Evolutionary conservation across 495 filamentous ascomycete species (phyloP), one percentile per base, ranked within the genome.

Genomic region (Lophiotrema nucula): DNA sequence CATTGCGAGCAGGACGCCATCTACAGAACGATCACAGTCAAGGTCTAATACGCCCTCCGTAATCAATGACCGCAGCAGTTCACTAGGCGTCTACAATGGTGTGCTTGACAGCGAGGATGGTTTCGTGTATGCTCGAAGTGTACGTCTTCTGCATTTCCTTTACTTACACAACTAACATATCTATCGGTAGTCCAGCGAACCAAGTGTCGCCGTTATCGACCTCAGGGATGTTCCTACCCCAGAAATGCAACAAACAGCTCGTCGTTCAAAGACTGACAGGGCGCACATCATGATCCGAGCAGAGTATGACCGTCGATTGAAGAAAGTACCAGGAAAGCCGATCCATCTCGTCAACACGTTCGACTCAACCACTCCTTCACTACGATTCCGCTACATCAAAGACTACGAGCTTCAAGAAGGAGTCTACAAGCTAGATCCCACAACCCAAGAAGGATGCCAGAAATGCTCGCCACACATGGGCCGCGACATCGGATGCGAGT

Each of bases 401-500:
- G 54, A 68, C 15, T 72, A 55, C 46, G 47, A 70, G 1, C 51
- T 71, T 3, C 54, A 66, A 0, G 60, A 70, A 21, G 71, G 70
- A 3, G 70, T 75, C 6, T 44, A 57, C n/a, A 60, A 56, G 52
- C 35, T 58, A 4, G 67, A 70, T 33, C 23, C 55, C 1, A 69
- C 49, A 0, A 65, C 70, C 3, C 28, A 65, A 26, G 58, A 53
- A 22, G 72, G 72, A 3, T 75, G 72, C 50, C 24, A 48, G 12
- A 46, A 61, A 47, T 75, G 72, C 45, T 56, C 51, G 13, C 67
- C 68, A 15, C 49, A 73, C 57, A 74, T 74, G 72, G 72, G 72
- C 22, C 58, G 60, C 15, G 50, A 66, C 50, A 67, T 71, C 41
- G 72, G 72, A 0, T 75, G 72, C 55, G 69, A 75, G 44, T 73